A percentile compares a stretch with the other conserved stretches of the same genome.
phyloP scores from a whole-genome alignment of 2,329 filamentous ascomycete genomes.

The Penicillium concentricum region DNA sequence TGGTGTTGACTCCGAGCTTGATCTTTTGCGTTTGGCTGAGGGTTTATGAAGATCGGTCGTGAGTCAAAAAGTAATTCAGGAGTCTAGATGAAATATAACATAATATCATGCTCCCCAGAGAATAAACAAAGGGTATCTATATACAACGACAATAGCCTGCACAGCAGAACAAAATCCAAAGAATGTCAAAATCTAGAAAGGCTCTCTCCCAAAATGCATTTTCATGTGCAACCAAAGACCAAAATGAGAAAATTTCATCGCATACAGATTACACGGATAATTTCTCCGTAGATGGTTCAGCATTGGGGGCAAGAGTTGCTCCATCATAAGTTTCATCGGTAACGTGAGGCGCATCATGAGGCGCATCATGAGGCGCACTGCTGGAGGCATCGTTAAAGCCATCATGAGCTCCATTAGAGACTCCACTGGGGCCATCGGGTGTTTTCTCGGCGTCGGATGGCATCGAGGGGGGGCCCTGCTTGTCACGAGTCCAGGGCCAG shows the following conservation, averaged over 20 bases:
- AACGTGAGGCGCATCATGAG: background rate
- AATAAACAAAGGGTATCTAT: slow-evolving; percentile 24
- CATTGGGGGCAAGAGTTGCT: background rate
- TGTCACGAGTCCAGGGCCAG: slow-evolving; percentile 31
- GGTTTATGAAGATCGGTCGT: too few relatives aligned
- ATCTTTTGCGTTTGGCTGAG: too few relatives aligned
- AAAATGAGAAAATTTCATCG: slow-evolving; percentile 2
- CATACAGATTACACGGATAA: slow-evolving; percentile 5
- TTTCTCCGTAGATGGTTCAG: slow-evolving; percentile 2
- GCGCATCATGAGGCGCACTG: background rate
- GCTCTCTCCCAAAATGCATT: background rate
- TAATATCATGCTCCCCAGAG: background rate
- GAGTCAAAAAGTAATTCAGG: too few relatives aligned
- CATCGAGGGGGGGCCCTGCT: slow-evolving; percentile 24
- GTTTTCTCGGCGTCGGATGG: slow-evolving; percentile 17
- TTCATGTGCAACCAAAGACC: slow-evolving; percentile 9
- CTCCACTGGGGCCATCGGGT: background rate
- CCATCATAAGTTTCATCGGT: background rate
- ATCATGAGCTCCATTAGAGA: slow-evolving; percentile 1
- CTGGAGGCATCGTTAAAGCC: background rate
- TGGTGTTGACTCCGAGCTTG: too few relatives aligned
- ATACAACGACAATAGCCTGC: slow-evolving; percentile 11
- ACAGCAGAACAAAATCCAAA: background rate
- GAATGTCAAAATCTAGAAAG: slow-evolving; percentile 4
- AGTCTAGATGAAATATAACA: background rate